A percentile compares a stretch with the other conserved stretches of the same genome.
Evolutionary conservation across 164 flowering plant genomes (phyloP).

Genomic region (Tetrastigma voinierianum): DNA sequence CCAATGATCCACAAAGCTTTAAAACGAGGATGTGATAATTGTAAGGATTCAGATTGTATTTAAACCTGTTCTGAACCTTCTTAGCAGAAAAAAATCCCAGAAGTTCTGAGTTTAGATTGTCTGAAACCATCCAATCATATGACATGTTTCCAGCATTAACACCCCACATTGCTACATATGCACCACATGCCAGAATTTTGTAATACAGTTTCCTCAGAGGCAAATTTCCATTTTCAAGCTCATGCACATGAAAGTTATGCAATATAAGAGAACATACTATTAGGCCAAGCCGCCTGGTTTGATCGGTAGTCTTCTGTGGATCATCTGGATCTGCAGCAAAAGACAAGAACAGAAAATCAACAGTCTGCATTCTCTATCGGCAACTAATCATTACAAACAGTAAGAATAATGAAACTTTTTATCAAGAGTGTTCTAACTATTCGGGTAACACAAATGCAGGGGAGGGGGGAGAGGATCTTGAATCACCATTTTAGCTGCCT

Average conservation of each 20-base stretch:
- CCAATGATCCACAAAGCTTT: background rate
- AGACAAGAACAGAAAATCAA: background rate
- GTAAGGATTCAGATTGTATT: too few relatives aligned
- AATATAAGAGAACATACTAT: conserved; percentile 52
- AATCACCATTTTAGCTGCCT: too few relatives aligned
- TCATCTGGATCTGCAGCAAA: conserved; percentile 80
- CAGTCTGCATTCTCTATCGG: too few relatives aligned
- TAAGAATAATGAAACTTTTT: too few relatives aligned
- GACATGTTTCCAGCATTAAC: background rate
- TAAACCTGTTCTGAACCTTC: too few relatives aligned
- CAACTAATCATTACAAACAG: too few relatives aligned
- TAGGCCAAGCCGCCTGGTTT: conserved; percentile 84
- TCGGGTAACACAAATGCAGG: too few relatives aligned
- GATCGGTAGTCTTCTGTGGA: conserved; percentile 92
- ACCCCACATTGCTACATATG: background rate
- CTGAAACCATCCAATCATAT: background rate
- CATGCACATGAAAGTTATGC: background rate
- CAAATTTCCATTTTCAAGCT: background rate
- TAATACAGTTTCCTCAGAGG: background rate
- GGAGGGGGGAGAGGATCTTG: too few relatives aligned
- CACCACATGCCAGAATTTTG: background rate
- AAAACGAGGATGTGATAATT: too few relatives aligned
- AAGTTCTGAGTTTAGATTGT: background rate
- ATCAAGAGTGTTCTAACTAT: too few relatives aligned
- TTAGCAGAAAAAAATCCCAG: too few relatives aligned